Conservation (phyloP, 345 rosid genomes). For the Lumnitzera littorea region DNA sequence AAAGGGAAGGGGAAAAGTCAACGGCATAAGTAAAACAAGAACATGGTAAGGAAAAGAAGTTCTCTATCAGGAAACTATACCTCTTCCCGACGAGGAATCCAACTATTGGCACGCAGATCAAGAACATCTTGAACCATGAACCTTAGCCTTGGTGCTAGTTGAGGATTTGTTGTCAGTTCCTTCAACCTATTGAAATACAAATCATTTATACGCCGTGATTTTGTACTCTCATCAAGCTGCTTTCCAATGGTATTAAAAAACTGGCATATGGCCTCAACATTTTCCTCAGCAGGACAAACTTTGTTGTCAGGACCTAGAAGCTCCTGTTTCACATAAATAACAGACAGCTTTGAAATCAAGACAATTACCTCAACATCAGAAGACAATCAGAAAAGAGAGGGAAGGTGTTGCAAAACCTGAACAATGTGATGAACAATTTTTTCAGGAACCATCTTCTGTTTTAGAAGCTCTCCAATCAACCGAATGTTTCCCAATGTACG, state of each 20-base stretch:
- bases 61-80: constrained; percentile 20
- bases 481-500: constrained; percentile 91
- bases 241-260: constrained; percentile 81
- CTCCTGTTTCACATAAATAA: constrained; percentile 38
- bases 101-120: constrained; percentile 67
- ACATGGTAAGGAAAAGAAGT: neutral
- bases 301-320: constrained; percentile 64
- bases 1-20: too few relatives aligned
- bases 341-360: neutral
- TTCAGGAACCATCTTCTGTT: constrained; percentile 95
- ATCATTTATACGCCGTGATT: constrained; percentile 64
- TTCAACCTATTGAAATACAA: constrained; percentile 53
- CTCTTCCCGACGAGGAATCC: constrained; percentile 98
- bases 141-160: constrained; percentile 55
- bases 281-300: constrained; percentile 75
- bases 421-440: constrained; percentile 89
- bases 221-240: constrained; percentile 74
- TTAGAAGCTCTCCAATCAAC: constrained; percentile 89
- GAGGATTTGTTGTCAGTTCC: constrained; percentile 53
- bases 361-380: neutral
- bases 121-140: constrained; percentile 82
- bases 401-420: constrained; percentile 31
- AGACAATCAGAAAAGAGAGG: neutral
- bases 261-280: constrained; percentile 88
- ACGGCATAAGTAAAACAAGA: neutral